These are phyloP conservation scores for Pseudogymnoascus sp. DNA, from an alignment of 2,329 filamentous ascomycete genomes.

Conservation along the genomic window DNA sequence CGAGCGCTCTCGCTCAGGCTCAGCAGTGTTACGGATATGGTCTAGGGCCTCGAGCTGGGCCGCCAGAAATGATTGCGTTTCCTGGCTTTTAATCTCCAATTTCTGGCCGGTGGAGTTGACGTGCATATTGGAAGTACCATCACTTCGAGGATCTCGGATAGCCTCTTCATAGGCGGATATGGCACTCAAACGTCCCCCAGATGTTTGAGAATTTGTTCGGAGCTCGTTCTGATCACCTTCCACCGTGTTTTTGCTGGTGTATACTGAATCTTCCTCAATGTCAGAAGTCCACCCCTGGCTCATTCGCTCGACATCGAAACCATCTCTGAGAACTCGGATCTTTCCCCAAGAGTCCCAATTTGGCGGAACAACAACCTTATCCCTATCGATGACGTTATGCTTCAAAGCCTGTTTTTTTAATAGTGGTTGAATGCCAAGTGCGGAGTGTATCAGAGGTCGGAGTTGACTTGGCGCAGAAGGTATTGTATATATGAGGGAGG, in stretches of 20 bases:
- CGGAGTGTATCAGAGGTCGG: conserved; percentile 73
- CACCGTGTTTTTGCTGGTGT: conserved; percentile 25
- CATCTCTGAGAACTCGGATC: conserved; percentile 82
- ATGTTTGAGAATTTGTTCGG: conserved; percentile 15
- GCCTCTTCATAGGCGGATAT: conserved; percentile 70
- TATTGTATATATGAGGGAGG: conserved; percentile 76
- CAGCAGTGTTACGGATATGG: conserved; percentile 39
- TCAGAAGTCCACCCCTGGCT: conserved; percentile 81
- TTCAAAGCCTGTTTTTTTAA: conserved; percentile 71
- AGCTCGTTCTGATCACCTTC: conserved; percentile 13
- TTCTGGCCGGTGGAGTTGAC: conserved; percentile 31
- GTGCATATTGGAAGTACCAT: conserved; percentile 45
- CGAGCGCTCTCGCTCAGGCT: conserved; percentile 1
- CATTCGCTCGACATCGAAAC: conserved; percentile 81
- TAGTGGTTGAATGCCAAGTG: conserved; percentile 75
- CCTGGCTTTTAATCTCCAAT: conserved; percentile 53
- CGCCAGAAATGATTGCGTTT: conserved; percentile 69
- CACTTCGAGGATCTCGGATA: conserved; percentile 64
- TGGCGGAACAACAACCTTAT: conserved; percentile 87
- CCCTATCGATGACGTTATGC: conserved; percentile 85
- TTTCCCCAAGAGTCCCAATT: conserved; percentile 99
- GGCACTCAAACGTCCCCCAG: conserved; percentile 40
- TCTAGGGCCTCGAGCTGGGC: conserved; percentile 72
- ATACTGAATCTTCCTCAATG: conserved; percentile 50
- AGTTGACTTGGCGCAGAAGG: conserved; percentile 69